Base-by-base conservation (phyloP, 331 rosid genomes). In the Stylosanthes scabra region DNA sequence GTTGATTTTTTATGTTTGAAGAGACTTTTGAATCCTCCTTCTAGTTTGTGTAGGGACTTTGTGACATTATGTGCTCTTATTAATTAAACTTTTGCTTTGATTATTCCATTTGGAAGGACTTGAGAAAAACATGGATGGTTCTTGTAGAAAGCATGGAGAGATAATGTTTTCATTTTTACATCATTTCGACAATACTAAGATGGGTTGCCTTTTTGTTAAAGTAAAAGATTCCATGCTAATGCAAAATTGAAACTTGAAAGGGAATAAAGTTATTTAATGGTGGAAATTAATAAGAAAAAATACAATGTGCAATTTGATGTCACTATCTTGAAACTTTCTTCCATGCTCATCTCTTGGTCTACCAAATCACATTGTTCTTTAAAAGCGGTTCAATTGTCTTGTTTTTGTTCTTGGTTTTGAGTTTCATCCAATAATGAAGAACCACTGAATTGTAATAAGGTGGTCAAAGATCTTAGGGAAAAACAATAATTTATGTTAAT, bases 11-110 rank as follows among this genome's bases (percentile, higher is more conserved):
- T 34, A 28, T 74, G 4, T 12, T 34, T 34, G 6, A 20, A 40
- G 63, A 67, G 75, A 63, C 76, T 61, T 44, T 10, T 73, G 39
- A 34, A 34, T 34, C 39, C 39, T 34, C 39, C 39, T 34, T 5
- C 39, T 34, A 0, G 39, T 34, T 34, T 34, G 6, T 34, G 39
- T 34, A 34, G 39, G 71, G 71, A 15, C 42, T 51, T 29, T 20
- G 20, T 69, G 51, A 34, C 39, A 34, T 34, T 6, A 34, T 34
- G 6, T 34, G 39, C 6, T 3, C 39, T 34, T 34, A 34, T 20
- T 20, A 20, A 20, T 20, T 20, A 34, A 34, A 34, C 39, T 34
- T 34, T 34, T 34, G 4, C 39, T 34, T 34, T 3, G 39, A 34
- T 34, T 3, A 31, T 31, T 4, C 39, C 39, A 0, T 34, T 34